phyloP scores from a whole-genome alignment of 768 basidiomycete species.

The Suillus subluteus region DNA sequence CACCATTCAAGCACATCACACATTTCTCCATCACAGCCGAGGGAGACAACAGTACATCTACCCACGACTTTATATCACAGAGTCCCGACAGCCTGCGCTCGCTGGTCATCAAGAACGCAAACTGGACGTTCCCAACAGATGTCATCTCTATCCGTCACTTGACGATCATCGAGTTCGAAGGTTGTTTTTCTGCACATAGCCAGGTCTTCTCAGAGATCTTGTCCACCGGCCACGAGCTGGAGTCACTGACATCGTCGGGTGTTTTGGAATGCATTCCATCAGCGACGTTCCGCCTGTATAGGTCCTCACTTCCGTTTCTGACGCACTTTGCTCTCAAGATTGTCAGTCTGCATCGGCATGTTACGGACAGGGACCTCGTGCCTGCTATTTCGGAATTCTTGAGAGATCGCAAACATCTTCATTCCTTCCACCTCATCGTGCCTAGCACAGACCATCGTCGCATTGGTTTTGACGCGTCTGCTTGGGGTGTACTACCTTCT shows the following conservation, averaged over 20 bases:
- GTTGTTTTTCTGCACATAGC: conserved; percentile 52
- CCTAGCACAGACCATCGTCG: conserved; percentile 47
- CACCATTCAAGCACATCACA: conserved; percentile 56
- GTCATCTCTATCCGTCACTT: conserved; percentile 63
- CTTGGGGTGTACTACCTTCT: conserved; percentile 72
- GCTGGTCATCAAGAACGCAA: conserved; percentile 54
- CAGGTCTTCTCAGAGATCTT: conserved; percentile 64
- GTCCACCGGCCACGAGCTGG: conserved; percentile 62
- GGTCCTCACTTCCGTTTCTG: conserved; percentile 59
- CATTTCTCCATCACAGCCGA: conserved; percentile 60
- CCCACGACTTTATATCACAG: conserved; percentile 53
- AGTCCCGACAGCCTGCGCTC: conserved; percentile 57
- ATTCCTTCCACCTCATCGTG: conserved; percentile 55
- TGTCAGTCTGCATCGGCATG: conserved; percentile 44
- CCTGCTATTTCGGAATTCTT: conserved; percentile 71
- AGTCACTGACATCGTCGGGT: conserved; percentile 59
- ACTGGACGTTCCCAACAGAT: conserved; percentile 60
- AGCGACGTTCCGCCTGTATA: conserved; percentile 49
- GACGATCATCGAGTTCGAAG: conserved; percentile 63
- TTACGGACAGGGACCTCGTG: conserved; percentile 64
- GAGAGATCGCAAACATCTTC: conserved; percentile 53
- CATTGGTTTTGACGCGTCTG: conserved; percentile 68
- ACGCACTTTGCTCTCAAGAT: conserved; percentile 64
- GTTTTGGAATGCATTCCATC: conserved; percentile 56
- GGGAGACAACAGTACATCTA: conserved; percentile 41